A percentile compares a stretch with the other conserved stretches of the same genome.
phyloP scores from a whole-genome alignment of 2,329 filamentous ascomycete genomes.

The Clarireedia hainanense region DNA sequence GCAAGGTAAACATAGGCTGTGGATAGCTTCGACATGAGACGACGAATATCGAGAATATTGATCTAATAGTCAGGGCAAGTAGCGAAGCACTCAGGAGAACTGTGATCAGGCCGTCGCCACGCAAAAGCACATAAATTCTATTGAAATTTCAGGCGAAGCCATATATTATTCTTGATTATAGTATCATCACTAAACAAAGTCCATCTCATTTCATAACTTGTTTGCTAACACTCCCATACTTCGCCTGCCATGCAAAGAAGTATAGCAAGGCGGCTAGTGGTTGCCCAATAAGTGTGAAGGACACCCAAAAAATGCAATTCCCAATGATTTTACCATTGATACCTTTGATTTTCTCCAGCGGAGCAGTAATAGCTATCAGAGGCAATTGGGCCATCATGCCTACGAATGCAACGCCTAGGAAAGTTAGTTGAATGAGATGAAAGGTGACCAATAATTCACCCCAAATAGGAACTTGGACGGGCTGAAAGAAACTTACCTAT shows the following conservation, averaged over 20 bases:
- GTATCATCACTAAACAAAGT: background rate
- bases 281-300: slow-evolving; percentile 91
- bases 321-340: slow-evolving; percentile 72
- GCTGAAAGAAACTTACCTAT: slow-evolving; percentile 50
- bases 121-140: too few relatives aligned
- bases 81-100: too few relatives aligned
- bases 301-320: slow-evolving; percentile 94
- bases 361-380: slow-evolving; percentile 72
- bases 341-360: slow-evolving; percentile 70
- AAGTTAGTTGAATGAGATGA: slow-evolving; percentile 18
- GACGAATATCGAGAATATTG: too few relatives aligned
- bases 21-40: too few relatives aligned
- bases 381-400: slow-evolving; percentile 94
- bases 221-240: slow-evolving; percentile 75
- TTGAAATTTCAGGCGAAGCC: background rate
- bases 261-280: slow-evolving; percentile 87
- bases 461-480: background rate
- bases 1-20: too few relatives aligned
- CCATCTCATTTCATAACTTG: slow-evolving; percentile 3
- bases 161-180: background rate
- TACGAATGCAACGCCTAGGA: slow-evolving; percentile 73
- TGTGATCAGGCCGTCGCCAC: too few relatives aligned
- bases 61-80: too few relatives aligned
- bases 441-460: too few relatives aligned
- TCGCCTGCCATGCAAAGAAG: slow-evolving; percentile 97